These are phyloP conservation scores for Paraconiothyrium sp. DNA, from an alignment of 2,329 filamentous ascomycete genomes.

Conservation along the genomic window DNA sequence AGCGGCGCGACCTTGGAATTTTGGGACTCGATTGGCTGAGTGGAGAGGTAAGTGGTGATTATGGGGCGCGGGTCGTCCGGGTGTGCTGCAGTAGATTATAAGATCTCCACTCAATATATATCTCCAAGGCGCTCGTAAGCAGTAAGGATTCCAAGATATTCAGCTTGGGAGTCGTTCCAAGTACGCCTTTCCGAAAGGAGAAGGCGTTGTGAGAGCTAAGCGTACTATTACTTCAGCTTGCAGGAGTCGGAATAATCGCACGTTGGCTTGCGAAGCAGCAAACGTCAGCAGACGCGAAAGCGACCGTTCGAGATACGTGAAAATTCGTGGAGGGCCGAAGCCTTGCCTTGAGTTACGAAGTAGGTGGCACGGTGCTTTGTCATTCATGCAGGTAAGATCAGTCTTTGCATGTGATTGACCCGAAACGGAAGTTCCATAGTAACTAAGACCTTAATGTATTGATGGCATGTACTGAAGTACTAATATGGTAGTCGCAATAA, in stretches of 20 bases:
- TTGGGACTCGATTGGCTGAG: background rate
- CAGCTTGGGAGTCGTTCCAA: too few species aligned
- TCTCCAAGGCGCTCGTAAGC: too few species aligned
- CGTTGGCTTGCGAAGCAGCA: background rate
- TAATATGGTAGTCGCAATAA: background rate
- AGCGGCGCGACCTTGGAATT: background rate
- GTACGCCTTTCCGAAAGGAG: too few species aligned
- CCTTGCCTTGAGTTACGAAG: background rate
- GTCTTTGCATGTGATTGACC: background rate
- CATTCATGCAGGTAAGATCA: background rate
- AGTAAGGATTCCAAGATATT: background rate
- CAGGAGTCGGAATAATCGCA: too few species aligned
- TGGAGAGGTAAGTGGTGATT: background rate
- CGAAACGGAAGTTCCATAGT: background rate
- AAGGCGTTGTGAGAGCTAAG: too few species aligned
- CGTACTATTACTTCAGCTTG: too few species aligned
- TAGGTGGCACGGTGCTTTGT: background rate
- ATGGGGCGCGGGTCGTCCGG: background rate
- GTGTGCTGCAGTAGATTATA: background rate
- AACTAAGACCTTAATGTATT: background rate
- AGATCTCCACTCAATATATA: background rate
- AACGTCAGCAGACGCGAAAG: too few species aligned
- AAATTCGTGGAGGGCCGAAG: too few species aligned
- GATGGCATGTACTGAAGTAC: background rate
- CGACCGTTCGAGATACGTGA: too few species aligned